These are phyloP conservation scores for Suillus brevipes DNA, from an alignment of 768 basidiomycete genomes.

Conservation along the genomic window DNA sequence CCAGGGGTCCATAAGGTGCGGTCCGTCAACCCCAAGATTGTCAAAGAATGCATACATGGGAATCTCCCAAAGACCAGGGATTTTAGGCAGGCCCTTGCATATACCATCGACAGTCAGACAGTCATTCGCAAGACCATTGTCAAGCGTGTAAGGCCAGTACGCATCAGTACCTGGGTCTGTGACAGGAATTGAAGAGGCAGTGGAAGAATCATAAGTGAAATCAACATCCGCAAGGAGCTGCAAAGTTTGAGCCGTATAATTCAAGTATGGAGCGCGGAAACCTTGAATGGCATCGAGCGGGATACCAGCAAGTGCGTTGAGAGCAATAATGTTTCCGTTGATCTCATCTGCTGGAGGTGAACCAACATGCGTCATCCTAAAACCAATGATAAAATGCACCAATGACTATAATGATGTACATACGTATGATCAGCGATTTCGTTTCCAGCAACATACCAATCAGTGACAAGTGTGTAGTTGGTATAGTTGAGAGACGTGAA, in stretches of 20 bases:
- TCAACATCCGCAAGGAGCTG: conserved; percentile 50
- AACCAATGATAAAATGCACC: background rate
- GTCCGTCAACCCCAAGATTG: conserved; percentile 48
- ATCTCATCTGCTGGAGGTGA: conserved; percentile 63
- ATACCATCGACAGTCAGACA: conserved; percentile 55
- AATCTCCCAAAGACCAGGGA: conserved; percentile 83
- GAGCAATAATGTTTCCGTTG: conserved; percentile 74
- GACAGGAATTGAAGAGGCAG: conserved; percentile 62
- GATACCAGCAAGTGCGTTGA: conserved; percentile 78
- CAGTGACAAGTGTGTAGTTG: conserved; percentile 74
- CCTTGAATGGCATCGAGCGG: conserved; percentile 63
- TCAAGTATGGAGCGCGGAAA: conserved; percentile 78
- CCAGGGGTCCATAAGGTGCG: conserved; percentile 85
- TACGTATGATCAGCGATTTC: conserved; percentile 82
- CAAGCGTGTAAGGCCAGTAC: conserved; percentile 83
- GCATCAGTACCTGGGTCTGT: conserved; percentile 68
- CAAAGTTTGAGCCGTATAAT: conserved; percentile 64
- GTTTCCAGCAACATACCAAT: conserved; percentile 81
- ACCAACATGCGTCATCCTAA: conserved; percentile 71
- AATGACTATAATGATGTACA: conserved; percentile 21
- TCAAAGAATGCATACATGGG: conserved; percentile 85
- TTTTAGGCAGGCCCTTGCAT: conserved; percentile 68
- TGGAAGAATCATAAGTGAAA: conserved; percentile 73
- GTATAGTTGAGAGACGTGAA: conserved; percentile 72
- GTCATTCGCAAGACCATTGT: conserved; percentile 78